phyloP scores from a whole-genome alignment of 148 eudicot species.

The Camellia sinensis region DNA sequence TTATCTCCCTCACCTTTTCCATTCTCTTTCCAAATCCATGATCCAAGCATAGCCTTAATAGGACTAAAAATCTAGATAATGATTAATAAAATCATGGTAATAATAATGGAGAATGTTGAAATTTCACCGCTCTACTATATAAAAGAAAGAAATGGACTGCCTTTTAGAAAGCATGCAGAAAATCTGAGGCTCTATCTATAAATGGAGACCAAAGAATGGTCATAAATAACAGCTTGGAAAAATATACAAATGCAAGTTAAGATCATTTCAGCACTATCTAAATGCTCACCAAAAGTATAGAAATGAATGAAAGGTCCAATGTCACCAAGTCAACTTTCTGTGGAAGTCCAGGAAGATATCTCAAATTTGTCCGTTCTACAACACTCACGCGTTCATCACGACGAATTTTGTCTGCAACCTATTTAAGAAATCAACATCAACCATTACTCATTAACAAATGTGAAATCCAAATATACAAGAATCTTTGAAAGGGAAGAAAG shows the following conservation, averaged over 20 bases:
- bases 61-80: background rate
- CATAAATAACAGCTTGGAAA: background rate
- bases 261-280: background rate
- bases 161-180: background rate
- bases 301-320: conserved; percentile 95
- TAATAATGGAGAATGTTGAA: background rate
- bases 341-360: conserved; percentile 85
- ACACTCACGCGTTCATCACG: conserved; percentile 76
- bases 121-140: background rate
- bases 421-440: conserved; percentile 15
- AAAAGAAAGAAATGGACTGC: background rate
- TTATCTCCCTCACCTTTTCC: too few species aligned
- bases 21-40: too few species aligned
- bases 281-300: conserved; percentile 75
- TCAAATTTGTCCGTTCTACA: conserved; percentile 84
- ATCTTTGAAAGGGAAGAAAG: background rate
- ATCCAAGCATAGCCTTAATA: background rate
- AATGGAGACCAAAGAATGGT: background rate
- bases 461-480: background rate
- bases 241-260: background rate
- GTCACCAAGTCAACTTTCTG: conserved; percentile 96
- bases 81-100: background rate
- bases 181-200: background rate
- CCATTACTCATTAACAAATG: background rate
- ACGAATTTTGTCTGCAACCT: conserved; percentile 97